Base-by-base conservation (phyloP, 2,329 filamentous ascomycete genomes). In the Colletotrichum falcatum region DNA sequence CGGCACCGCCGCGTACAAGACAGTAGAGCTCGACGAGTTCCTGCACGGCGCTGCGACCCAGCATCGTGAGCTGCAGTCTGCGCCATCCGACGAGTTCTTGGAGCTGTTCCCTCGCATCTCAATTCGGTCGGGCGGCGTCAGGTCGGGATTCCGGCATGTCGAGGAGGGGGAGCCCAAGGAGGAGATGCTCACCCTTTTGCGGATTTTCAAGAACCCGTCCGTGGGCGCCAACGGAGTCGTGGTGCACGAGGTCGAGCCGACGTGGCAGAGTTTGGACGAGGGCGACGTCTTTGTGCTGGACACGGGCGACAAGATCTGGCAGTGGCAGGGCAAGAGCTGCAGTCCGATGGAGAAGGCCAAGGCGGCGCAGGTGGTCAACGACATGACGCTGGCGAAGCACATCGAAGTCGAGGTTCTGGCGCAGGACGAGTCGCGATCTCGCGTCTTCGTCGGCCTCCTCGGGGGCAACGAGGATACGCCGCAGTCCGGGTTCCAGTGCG, bases 291-390 rank as follows among this genome's bases (percentile, higher is more conserved):
- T 92, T 73, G 82, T 92, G 18, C 78, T 92, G 53, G 90, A 92
- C 74, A 84, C 83, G 62, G 86, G 86, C 30, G 82, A 87, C 60
- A 91, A 91, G 81, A 90, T 92, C 73, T 91, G 88, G 84, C 88
- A 91, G 5, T 92, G 90, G 90, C 90, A 92, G 80, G 90, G 90
- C 61, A 85, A 84, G 74, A 84, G 83, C 51, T 90, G 89, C 76
- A 89, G 87, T 56, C 90, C 90, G 0, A 91, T 91, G 88, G 90
- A 92, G 76, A 92, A 91, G 81, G 87, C 87, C 54, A 91, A 90
- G 80, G 89, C 89, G 0, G 90, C 90, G 0, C 89, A 91, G 77
- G 88, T 92, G 2, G 90, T 92, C 5, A 86, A 91, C 74, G 88
- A 90, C 70, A 84, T 90, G 84, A 91, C 87, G 0, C 79, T 88